Base-by-base conservation (phyloP, 2,329 filamentous ascomycete species). In the Ophiostoma novo-ulmi region DNA sequence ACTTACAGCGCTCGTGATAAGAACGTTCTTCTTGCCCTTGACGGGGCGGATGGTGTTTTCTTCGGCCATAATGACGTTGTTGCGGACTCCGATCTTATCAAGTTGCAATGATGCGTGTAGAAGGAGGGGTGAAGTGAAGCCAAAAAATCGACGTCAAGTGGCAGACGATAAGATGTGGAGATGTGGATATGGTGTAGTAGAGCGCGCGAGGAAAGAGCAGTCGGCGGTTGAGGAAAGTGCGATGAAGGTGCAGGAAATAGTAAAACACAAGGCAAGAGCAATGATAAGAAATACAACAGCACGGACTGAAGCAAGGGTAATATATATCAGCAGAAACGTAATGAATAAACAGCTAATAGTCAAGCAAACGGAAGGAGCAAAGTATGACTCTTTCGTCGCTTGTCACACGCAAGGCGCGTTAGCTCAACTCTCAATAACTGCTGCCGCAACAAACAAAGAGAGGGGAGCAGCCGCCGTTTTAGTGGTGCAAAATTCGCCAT, bases 1-100 rank as follows among this genome's bases (percentile, higher is more conserved):
- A 74, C 93, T 92, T 66, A 97, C 81, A n/a, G 94, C 94, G 75
- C 91, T 94, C 63, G 94, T 97, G 76, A 97, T 89, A 73, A 97
- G 86, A 75, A 96, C 88, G 80, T 97, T 97, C 77, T 89, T 87
- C 84, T 96, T 89, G 75, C 90, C 91, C 79, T 88, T 82, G 77
- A 88, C 80, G 74, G 90, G 90, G 74, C 91, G 80, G 73, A 90
- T 87, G 13, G 52, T 69, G 22, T 73, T 61, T n/a, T 70, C 36
- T n/a, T 67, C 69, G 35, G 72, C 55, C 71, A 79, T 65, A 17
- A 36, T 20, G 63, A 79, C 13, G 35, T 78, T 77, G 52, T 11
- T 70, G 77, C 31, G 35, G 39, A 44, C n/a, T 48, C 14, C 39
- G 14, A 22, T 44, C n/a, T 35, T 39, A 14, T 38, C 36, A 13